phyloP scores from a whole-genome alignment of 805 yeast species.

The Helenozyma rhizophorensis region DNA sequence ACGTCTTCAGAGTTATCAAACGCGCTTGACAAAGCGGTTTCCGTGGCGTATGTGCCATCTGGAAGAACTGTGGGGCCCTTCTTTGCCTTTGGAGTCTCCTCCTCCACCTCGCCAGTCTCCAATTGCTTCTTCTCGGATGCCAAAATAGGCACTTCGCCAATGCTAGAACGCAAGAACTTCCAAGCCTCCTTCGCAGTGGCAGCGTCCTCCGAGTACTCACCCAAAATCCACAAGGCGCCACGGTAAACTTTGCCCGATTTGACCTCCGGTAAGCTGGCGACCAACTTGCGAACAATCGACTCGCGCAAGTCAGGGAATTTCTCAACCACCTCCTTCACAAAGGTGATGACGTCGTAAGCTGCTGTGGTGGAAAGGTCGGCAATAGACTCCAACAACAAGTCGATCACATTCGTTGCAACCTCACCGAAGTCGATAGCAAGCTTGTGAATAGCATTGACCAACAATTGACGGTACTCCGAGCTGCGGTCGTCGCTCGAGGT shows the following conservation, averaged over 20 bases:
- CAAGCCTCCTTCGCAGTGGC: slow-evolving; percentile 75
- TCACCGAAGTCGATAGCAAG: slow-evolving; percentile 86
- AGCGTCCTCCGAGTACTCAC: slow-evolving; percentile 80
- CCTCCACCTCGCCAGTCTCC: slow-evolving; percentile 28
- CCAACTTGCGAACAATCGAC: slow-evolving; percentile 58
- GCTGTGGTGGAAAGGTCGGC: slow-evolving; percentile 80
- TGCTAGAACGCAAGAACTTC: slow-evolving; percentile 74
- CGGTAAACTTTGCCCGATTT: slow-evolving; percentile 89
- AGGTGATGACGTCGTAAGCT: slow-evolving; percentile 85
- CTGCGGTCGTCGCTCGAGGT: slow-evolving; percentile 72
- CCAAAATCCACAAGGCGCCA: slow-evolving; percentile 92
- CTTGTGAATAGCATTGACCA: slow-evolving; percentile 83
- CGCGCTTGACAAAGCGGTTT: slow-evolving; percentile 65
- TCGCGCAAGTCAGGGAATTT: slow-evolving; percentile 78
- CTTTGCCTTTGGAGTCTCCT: slow-evolving; percentile 20
- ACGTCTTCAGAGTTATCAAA: slow-evolving; percentile 28
- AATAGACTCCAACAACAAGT: slow-evolving; percentile 78
- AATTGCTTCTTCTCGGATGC: slow-evolving; percentile 56
- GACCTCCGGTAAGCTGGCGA: slow-evolving; percentile 57
- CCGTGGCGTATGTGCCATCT: slow-evolving; percentile 99
- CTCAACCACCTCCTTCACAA: slow-evolving; percentile 91
- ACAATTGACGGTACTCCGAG: slow-evolving; percentile 80
- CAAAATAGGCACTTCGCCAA: slow-evolving; percentile 90
- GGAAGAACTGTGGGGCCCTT: slow-evolving; percentile 82
- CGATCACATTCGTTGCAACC: slow-evolving; percentile 88